These are phyloP conservation scores for Cardamine chenopodiifolia DNA, from an alignment of 345 rosid species.

Conservation along the genomic window DNA sequence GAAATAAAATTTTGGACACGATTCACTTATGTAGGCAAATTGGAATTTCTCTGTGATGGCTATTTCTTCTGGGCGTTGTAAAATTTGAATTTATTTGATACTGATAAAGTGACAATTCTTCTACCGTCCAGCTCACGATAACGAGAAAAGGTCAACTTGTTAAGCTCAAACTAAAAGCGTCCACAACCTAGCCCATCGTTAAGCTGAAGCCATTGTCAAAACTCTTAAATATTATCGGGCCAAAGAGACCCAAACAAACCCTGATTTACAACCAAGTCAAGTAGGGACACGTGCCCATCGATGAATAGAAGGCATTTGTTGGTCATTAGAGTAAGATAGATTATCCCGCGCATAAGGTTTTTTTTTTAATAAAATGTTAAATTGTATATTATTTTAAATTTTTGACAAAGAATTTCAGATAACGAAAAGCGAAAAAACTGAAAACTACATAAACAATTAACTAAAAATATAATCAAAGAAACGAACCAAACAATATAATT, in stretches of 20 bases:
- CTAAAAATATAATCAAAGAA: too few relatives aligned
- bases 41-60: neutral
- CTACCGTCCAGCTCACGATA: neutral
- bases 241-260: constrained; percentile 1
- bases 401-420: too few relatives aligned
- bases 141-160: neutral
- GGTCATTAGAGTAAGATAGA: neutral
- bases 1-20: neutral
- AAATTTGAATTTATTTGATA: neutral
- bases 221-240: neutral
- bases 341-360: neutral
- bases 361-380: too few relatives aligned
- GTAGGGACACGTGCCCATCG: neutral
- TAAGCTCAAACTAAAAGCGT: neutral
- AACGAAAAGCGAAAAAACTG: too few relatives aligned
- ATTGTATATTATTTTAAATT: too few relatives aligned
- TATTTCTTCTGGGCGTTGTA: neutral
- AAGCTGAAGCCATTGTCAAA: neutral
- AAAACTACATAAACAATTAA: too few relatives aligned
- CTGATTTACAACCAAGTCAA: neutral
- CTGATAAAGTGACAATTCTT: neutral
- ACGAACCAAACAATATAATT: too few relatives aligned
- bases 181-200: neutral
- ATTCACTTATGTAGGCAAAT: neutral
- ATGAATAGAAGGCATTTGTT: neutral